These are phyloP conservation scores for Epichloe uncinata DNA, from an alignment of 2,329 filamentous ascomycete genomes.

Conservation along the genomic window DNA sequence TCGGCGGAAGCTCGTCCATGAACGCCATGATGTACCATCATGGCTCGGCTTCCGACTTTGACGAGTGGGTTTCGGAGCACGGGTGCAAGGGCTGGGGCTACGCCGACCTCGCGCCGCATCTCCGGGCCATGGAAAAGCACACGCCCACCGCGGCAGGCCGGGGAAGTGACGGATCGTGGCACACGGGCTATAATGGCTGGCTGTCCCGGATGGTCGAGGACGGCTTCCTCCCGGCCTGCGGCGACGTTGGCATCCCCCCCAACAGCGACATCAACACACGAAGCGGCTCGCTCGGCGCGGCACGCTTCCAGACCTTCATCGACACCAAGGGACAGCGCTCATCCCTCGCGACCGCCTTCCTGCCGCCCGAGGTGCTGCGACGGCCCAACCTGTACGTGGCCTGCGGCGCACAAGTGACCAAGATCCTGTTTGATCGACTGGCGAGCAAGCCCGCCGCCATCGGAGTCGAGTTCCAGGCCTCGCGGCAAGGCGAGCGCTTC, in stretches of 20 bases:
- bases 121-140: conserved; percentile 10
- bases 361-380: conserved; percentile 6
- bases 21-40: conserved; percentile 15
- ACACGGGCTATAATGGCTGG: conserved; percentile 10
- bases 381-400: conserved; percentile 10
- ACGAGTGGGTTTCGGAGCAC: conserved; percentile 8
- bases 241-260: conserved; percentile 4
- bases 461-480: conserved; percentile 8
- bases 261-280: conserved; percentile 9
- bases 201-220: conserved; percentile 7
- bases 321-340: conserved; percentile 9
- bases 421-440: conserved; percentile 8
- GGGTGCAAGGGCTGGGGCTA: conserved; percentile 11
- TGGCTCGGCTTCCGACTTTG: conserved; percentile 10
- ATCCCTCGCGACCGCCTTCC: conserved; percentile 10
- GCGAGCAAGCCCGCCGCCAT: conserved; percentile 5
- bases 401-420: conserved; percentile 8
- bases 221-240: conserved; percentile 9
- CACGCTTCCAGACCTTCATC: conserved; percentile 10
- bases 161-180: conserved; percentile 8
- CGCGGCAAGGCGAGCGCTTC: conserved; percentile 5
- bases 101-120: conserved; percentile 10
- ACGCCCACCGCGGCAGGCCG: conserved; percentile 6
- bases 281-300: conserved; percentile 8
- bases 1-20: conserved; percentile 12